A percentile compares a stretch with the other conserved stretches of the same genome.
Evolutionary conservation across 2,329 filamentous ascomycete genomes (phyloP).

Genomic region (Pyrenochaeta sp.): DNA sequence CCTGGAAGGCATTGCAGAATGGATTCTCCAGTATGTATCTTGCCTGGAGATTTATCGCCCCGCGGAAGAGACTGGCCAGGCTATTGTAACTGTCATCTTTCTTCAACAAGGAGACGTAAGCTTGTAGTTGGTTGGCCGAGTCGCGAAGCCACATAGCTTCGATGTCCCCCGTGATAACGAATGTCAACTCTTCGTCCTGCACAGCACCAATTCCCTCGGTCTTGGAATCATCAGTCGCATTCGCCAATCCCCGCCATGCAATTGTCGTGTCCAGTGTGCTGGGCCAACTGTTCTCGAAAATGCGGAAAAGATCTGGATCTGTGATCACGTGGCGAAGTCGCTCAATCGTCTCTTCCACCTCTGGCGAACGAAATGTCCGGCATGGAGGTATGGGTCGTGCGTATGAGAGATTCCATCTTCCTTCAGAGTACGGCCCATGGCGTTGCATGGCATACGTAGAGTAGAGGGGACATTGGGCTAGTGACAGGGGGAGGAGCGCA

Average conservation of each 20-base stretch:
- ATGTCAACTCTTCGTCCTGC: conserved; percentile 61
- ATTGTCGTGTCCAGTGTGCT: conserved; percentile 81
- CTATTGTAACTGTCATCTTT: conserved; percentile 56
- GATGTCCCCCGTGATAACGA: conserved; percentile 67
- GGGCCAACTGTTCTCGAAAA: conserved; percentile 77
- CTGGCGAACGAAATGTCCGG: conserved; percentile 54
- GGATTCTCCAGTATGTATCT: conserved; percentile 70
- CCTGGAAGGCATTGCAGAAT: conserved; percentile 63
- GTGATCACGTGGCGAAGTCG: conserved; percentile 48
- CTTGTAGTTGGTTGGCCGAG: conserved; percentile 74
- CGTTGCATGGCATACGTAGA: conserved; percentile 47
- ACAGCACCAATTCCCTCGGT: conserved; percentile 3
- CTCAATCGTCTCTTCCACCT: conserved; percentile 52
- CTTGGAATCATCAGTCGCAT: conserved; percentile 48
- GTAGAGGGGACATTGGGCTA: conserved; percentile 55
- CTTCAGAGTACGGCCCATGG: conserved; percentile 54
- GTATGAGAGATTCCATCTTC: conserved; percentile 54
- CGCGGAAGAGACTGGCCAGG: conserved; percentile 72
- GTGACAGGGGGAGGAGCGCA: conserved; percentile 22
- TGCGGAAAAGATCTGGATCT: conserved; percentile 69
- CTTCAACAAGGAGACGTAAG: conserved; percentile 68
- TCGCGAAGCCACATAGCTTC: conserved; percentile 65
- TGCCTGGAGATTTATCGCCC: conserved; percentile 75
- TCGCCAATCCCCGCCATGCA: conserved; percentile 69
- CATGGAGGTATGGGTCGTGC: conserved; percentile 55